A percentile compares a stretch with the other conserved stretches of the same genome.
Evolutionary conservation across 306 rosid genomes (phyloP).

Genomic region (Vachellia collinsii): DNA sequence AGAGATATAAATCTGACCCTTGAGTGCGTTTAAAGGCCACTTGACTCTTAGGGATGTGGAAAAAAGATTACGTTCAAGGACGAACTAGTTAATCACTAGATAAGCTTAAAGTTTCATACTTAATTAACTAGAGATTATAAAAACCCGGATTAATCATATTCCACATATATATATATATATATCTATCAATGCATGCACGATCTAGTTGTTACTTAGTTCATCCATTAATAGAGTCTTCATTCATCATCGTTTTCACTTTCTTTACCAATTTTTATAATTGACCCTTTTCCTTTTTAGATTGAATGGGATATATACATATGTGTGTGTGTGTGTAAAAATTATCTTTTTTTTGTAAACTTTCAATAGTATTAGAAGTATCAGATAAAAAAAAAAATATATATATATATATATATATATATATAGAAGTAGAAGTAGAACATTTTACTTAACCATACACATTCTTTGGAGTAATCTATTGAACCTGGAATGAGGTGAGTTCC

Average conservation of each 20-base stretch:
- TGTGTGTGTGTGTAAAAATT: too few relatives aligned
- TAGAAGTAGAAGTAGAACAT: too few relatives aligned
- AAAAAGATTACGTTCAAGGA: constrained; percentile 1
- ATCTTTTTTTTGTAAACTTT: too few relatives aligned
- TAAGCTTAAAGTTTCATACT: not conserved
- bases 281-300: not conserved
- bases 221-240: not conserved
- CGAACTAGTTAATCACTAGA: not conserved
- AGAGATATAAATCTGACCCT: constrained; percentile 44
- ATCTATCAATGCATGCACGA: not conserved
- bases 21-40: constrained; percentile 45
- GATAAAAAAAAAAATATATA: too few relatives aligned
- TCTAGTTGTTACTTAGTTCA: not conserved
- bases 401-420: too few relatives aligned
- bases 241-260: not conserved
- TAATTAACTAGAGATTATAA: not conserved
- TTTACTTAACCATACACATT: too few relatives aligned
- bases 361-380: too few relatives aligned
- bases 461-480: too few relatives aligned
- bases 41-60: constrained; percentile 42
- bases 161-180: not conserved
- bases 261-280: not conserved
- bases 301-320: not conserved
- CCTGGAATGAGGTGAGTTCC: too few relatives aligned
- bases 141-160: not conserved